Conservation (phyloP, 1,284 basidiomycete genomes). For the Trichosporon faecale region DNA sequence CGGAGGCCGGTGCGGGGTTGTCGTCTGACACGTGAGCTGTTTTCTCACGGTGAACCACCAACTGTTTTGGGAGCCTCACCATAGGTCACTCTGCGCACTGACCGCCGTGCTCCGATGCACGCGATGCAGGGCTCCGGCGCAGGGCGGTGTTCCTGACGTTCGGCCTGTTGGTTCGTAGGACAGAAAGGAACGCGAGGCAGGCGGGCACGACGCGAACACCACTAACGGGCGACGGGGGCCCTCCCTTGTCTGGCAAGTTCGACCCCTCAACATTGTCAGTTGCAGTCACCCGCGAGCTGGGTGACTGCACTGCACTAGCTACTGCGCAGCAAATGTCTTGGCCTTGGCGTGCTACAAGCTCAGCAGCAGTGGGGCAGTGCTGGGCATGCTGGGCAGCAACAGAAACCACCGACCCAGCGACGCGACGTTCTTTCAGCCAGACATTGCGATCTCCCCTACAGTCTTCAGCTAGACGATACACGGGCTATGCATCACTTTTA, state of each 20-base stretch:
- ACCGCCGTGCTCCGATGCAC: no score
- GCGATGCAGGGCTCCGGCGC: no score
- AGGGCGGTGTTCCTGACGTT: neutral
- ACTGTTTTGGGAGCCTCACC: neutral
- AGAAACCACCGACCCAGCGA: neutral
- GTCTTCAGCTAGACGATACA: constrained; percentile 4
- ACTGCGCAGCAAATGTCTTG: neutral
- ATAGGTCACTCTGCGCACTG: no score
- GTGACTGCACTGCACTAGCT: neutral
- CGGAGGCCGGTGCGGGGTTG: neutral
- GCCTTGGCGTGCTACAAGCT: neutral
- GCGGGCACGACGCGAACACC: neutral
- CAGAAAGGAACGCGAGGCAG: neutral
- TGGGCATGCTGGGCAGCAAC: neutral
- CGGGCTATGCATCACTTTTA: neutral
- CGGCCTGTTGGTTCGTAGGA: neutral
- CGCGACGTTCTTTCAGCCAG: no score
- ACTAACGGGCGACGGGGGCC: neutral
- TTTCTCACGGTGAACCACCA: neutral
- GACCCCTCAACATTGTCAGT: neutral
- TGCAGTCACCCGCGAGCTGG: neutral
- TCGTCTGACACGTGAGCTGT: neutral
- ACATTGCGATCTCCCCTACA: no score
- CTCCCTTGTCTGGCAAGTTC: neutral
- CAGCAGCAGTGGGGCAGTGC: neutral